Evolutionary conservation across 257 asterid genomes (phyloP).

Genomic region (Nicotiana paniculata): DNA sequence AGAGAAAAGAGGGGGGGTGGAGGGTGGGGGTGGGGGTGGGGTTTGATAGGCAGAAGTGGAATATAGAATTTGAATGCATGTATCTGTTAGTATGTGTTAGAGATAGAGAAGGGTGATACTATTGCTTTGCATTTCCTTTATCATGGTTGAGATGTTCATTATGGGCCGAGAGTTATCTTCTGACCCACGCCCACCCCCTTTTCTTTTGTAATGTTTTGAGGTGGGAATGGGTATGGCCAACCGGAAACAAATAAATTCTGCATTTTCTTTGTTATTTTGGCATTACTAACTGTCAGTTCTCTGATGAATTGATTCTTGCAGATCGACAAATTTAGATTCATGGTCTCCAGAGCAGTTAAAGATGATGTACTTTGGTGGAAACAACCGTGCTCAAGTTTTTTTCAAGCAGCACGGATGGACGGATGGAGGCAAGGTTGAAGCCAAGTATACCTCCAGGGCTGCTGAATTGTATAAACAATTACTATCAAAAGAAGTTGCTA

Average conservation of each 20-base stretch:
- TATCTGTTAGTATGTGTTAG: neutral
- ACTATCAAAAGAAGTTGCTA: constrained; percentile 92
- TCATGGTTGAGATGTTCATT: neutral
- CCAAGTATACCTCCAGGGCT: constrained; percentile 95
- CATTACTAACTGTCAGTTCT: neutral
- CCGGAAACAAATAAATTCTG: neutral
- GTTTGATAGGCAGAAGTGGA: neutral
- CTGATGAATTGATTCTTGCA: constrained; percentile 14
- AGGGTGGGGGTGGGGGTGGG: neutral
- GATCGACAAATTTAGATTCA: constrained; percentile 94
- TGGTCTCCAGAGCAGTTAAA: constrained; percentile 96
- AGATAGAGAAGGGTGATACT: neutral
- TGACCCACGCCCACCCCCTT: neutral
- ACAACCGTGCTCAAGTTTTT: constrained; percentile 91
- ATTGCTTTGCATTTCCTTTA: neutral
- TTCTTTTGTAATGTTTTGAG: neutral
- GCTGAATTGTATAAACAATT: constrained; percentile 86
- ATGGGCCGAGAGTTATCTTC: neutral
- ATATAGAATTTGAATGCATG: neutral
- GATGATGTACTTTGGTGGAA: constrained; percentile 91
- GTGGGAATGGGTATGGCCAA: neutral
- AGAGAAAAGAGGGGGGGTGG: too few species aligned
- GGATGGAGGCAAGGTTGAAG: constrained; percentile 95
- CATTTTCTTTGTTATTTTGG: neutral
- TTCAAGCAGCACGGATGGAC: constrained; percentile 98